phyloP scores from a whole-genome alignment of 2,329 filamentous ascomycete genomes.

The Onygenales sp. region DNA sequence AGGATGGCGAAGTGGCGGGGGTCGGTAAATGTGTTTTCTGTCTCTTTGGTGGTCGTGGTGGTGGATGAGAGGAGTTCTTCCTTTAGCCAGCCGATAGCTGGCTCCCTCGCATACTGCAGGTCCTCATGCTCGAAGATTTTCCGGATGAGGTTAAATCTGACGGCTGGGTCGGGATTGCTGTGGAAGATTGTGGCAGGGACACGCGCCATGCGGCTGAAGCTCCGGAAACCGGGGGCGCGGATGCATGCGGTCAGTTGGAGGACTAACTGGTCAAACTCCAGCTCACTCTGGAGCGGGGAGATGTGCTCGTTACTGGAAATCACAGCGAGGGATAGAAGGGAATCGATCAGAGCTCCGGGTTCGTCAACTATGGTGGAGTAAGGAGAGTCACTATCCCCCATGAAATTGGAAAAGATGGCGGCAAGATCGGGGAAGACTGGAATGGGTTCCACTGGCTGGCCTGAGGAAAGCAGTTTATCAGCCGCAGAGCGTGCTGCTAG shows the following conservation, averaged over 20 bases:
- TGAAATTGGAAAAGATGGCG: constrained; percentile 42
- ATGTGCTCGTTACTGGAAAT: constrained; percentile 38
- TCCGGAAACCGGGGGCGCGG: constrained; percentile 19
- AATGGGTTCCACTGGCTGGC: constrained; percentile 28
- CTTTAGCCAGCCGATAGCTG: constrained; percentile 52
- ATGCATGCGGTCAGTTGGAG: constrained; percentile 35
- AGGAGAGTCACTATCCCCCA: constrained; percentile 33
- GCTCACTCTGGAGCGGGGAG: constrained; percentile 39
- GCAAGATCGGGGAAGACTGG: constrained; percentile 46
- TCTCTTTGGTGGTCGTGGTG: not conserved
- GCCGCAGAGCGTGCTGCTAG: constrained; percentile 44
- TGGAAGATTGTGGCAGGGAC: constrained; percentile 34
- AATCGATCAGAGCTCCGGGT: constrained; percentile 44
- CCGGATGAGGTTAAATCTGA: constrained; percentile 45
- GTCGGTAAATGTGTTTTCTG: constrained; percentile 22
- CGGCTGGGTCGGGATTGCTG: constrained; percentile 43
- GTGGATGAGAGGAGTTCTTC: constrained; percentile 46
- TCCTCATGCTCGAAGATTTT: constrained; percentile 46
- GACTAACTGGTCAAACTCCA: constrained; percentile 44
- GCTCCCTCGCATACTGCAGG: constrained; percentile 46
- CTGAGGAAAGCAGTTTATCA: constrained; percentile 38
- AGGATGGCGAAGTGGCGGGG: constrained; percentile 31
- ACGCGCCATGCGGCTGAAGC: constrained; percentile 26
- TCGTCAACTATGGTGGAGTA: constrained; percentile 18
- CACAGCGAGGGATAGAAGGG: constrained; percentile 43